These are phyloP conservation scores for Globisporangium barbulae DNA, from an alignment of 352 stramenopile species.

Conservation along the genomic window DNA sequence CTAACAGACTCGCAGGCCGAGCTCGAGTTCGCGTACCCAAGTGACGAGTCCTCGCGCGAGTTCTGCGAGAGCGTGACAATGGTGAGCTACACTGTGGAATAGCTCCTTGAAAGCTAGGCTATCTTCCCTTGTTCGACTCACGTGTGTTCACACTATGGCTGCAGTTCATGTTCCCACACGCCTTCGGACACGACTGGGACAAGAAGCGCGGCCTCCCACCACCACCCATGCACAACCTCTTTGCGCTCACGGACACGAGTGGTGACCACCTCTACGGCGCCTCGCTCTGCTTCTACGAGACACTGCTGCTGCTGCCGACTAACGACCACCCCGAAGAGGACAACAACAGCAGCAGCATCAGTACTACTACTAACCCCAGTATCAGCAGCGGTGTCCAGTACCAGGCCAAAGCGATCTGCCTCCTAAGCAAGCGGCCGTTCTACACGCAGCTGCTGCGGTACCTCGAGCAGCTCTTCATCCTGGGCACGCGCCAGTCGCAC, in stretches of 20 bases:
- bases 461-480: constrained; percentile 46
- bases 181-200: constrained; percentile 32
- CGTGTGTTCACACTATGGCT: background rate
- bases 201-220: constrained; percentile 22
- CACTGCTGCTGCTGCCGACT: background rate
- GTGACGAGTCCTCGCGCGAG: constrained; percentile 26
- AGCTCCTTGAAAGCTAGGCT: background rate
- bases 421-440: constrained; percentile 41
- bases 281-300: constrained; percentile 50
- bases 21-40: constrained; percentile 39
- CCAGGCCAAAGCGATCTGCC: constrained; percentile 40
- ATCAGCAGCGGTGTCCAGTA: constrained; percentile 3
- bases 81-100: constrained; percentile 17
- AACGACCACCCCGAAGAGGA: constrained; percentile 1
- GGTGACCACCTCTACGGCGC: constrained; percentile 46
- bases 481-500: constrained; percentile 34
- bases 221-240: constrained; percentile 45
- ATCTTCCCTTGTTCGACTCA: background rate
- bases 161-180: constrained; percentile 52
- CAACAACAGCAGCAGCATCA: constrained; percentile 1
- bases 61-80: constrained; percentile 50
- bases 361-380: background rate
- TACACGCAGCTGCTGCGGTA: constrained; percentile 47
- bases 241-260: constrained; percentile 40
- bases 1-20: constrained; percentile 21